Base-by-base conservation (phyloP, 495 filamentous ascomycete genomes). In the Tetracladium setigerum region DNA sequence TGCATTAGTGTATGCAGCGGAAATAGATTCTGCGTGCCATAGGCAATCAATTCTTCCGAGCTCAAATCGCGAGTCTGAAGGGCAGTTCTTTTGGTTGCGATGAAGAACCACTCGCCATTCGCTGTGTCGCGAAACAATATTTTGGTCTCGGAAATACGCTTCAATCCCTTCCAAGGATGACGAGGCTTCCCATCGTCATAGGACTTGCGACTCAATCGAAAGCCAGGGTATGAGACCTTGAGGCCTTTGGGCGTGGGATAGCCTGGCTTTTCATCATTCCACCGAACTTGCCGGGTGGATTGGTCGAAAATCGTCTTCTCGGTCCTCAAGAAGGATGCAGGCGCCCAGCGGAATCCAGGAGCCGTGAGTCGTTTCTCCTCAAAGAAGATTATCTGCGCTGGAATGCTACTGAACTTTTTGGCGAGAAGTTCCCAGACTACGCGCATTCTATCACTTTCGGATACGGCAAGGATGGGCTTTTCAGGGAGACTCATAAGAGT, bases 401-500 rank as follows among this genome's bases (percentile, higher is more conserved):
- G 56, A 16, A 58, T 42, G 7, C 55, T 55, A 13, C 43, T 50
- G 19, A 50, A 38, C 19, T 41, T 36, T 7, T 41, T 27, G 22
- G 53, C 38, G 4, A 60, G 12, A 4, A 56, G 32, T 34, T 47
- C 27, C 57, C 57, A 62, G 11, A 60, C 36, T n/a, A 35, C 41
- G 14, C 22, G 14, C 57, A 62, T 60, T 17, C 60, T 51, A 15
- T 54, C 35, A 2, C 48, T 39, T 34, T 39, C 17, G 16, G 22
- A 13, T 3, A 55, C 41, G 9, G 18, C 38, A n/a, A 61, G 41
- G 32, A 64, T 56, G 4, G 31, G 5, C 1, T 44, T 15, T 5
- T 62, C 30, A 16, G 52, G 44, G 18, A 61, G 47, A 17, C 18
- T 43, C 35, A 66, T 38, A 15, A 66, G 55, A 10, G 59, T 62